Percentiles rank a stretch among this genome's conserved stretches.
phyloP scores from a whole-genome alignment of 495 filamentous ascomycete genomes.

The Neurospora tetraspora region DNA sequence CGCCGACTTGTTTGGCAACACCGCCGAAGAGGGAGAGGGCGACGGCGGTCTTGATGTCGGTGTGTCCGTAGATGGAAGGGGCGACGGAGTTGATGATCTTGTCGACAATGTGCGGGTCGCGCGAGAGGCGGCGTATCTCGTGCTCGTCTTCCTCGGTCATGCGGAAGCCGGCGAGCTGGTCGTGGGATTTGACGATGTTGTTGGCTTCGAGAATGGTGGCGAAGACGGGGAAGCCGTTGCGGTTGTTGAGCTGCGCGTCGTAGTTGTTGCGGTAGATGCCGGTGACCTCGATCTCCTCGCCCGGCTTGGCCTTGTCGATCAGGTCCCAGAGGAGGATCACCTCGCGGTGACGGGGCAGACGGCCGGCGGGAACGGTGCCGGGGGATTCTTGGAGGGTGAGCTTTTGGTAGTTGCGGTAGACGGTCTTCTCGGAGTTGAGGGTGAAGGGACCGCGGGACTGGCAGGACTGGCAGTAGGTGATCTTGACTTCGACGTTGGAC shows the following conservation, averaged over 20 bases:
- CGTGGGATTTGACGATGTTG: slow-evolving; percentile 91
- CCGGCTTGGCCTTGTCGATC: slow-evolving; percentile 93
- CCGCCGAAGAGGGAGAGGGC: slow-evolving; percentile 93
- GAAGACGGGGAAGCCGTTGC: slow-evolving; percentile 98
- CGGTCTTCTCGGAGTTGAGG: slow-evolving; percentile 92
- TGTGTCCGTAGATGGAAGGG: slow-evolving; percentile 94
- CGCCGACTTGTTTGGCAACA: slow-evolving; percentile 84
- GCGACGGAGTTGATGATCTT: slow-evolving; percentile 93
- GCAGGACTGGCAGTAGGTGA: slow-evolving; percentile 95
- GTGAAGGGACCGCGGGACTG: slow-evolving; percentile 94
- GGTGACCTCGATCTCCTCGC: slow-evolving; percentile 94
- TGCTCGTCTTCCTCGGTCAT: slow-evolving; percentile 95
- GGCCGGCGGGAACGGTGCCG: slow-evolving; percentile 91
- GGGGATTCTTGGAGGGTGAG: slow-evolving; percentile 96
- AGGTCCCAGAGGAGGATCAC: slow-evolving; percentile 95
- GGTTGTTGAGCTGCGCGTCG: slow-evolving; percentile 94
- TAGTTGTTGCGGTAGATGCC: slow-evolving; percentile 99
- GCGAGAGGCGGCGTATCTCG: slow-evolving; percentile 73
- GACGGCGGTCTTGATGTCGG: slow-evolving; percentile 94
- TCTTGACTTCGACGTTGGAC: slow-evolving; percentile 88
- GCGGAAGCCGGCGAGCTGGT: slow-evolving; percentile 94
- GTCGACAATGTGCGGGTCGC: slow-evolving; percentile 87
- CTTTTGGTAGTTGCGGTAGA: slow-evolving; percentile 99
- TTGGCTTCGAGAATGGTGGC: slow-evolving; percentile 97
- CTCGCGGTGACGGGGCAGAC: slow-evolving; percentile 89